Conservation (phyloP, 345 rosid species). For the Aquilaria yunnanensis region DNA sequence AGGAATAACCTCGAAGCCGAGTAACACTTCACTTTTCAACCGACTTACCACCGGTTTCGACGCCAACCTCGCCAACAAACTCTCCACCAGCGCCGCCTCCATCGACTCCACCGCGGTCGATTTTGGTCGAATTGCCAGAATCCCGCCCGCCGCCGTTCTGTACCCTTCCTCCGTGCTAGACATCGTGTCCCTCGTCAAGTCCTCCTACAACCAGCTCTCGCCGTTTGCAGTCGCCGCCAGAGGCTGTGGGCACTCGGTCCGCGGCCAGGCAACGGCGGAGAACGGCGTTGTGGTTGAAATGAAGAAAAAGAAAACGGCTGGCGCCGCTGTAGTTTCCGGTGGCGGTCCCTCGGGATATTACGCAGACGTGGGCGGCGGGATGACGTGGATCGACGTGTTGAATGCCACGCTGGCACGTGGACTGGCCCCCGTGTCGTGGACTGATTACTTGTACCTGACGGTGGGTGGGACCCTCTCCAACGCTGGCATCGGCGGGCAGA, state of each 20-base stretch:
- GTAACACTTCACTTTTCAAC: neutral
- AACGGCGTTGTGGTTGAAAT: constrained; percentile 73
- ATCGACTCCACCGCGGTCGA: constrained; percentile 51
- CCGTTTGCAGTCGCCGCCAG: constrained; percentile 54
- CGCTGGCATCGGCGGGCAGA: constrained; percentile 92
- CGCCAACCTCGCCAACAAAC: constrained; percentile 16
- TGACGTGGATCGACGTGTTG: constrained; percentile 79
- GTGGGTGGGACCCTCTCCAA: constrained; percentile 95
- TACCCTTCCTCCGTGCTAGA: constrained; percentile 50
- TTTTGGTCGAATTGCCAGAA: constrained; percentile 52
- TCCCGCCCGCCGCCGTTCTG: constrained; percentile 57
- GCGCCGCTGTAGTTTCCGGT: constrained; percentile 17
- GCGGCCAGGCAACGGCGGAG: constrained; percentile 71
- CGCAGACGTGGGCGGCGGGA: constrained; percentile 75
- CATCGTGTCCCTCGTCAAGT: constrained; percentile 37
- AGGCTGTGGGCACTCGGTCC: constrained; percentile 66
- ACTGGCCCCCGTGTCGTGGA: constrained; percentile 71
- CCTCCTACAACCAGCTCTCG: constrained; percentile 24
- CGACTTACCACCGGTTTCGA: constrained; percentile 13
- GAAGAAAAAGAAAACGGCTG: constrained; percentile 31
- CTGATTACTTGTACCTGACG: constrained; percentile 79
- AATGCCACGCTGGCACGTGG: constrained; percentile 38
- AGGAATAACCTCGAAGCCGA: constrained; percentile 19
- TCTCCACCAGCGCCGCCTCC: constrained; percentile 36
- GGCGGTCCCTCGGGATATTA: constrained; percentile 19